Base-by-base conservation (phyloP, 2,329 filamentous ascomycete genomes). In the Apiospora kogelbergensis region DNA sequence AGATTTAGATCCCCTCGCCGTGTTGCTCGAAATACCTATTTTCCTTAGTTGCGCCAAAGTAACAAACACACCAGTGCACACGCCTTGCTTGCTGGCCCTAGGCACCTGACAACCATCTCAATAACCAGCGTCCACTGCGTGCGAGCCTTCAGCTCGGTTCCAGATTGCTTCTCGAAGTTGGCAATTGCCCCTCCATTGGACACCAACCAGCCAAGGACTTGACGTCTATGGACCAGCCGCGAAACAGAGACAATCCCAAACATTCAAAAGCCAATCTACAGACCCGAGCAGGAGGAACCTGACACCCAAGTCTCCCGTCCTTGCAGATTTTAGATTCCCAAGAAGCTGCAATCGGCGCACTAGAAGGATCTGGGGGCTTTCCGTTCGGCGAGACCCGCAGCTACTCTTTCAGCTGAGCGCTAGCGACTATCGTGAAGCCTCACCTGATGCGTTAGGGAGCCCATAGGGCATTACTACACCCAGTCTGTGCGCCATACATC, bases 331-430 rank as follows among this genome's bases (percentile, higher is more conserved):
- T 60, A 37, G 53, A 6, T 17, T 37, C 53, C 4, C 11, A 37
- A 30, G 30, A 37, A 37, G 53, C 53, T 37, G 5, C 53, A 60
- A 60, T 60, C 30, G 26, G 7, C 7, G 22, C 53, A 60, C 53
- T 60, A 60, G 53, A 60, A 60, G 30, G 17, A 60, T 60, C 30
- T 37, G 37, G 53, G 53, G 30, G 53, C 53, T n/a, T n/a, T 65
- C 63, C 30, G 4, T n/a, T 65, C 63, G 26, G 63, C 22, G 41
- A 65, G 41, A 33, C 63, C 63, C 63, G 63, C 63, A 42, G 30
- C 63, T 65, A 65, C 44, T 33, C 63, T 65, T 45, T 65, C 41
- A 33, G 63, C 63, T 65, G 63, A 41, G 63, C 30, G 20, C 41
- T 45, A 60, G 53, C 20, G 26, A n/a, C 30, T 11, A 60, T 60